These are phyloP conservation scores for Aureobasidium leucospermi DNA, from an alignment of 2,329 filamentous ascomycete genomes.

Conservation along the genomic window DNA sequence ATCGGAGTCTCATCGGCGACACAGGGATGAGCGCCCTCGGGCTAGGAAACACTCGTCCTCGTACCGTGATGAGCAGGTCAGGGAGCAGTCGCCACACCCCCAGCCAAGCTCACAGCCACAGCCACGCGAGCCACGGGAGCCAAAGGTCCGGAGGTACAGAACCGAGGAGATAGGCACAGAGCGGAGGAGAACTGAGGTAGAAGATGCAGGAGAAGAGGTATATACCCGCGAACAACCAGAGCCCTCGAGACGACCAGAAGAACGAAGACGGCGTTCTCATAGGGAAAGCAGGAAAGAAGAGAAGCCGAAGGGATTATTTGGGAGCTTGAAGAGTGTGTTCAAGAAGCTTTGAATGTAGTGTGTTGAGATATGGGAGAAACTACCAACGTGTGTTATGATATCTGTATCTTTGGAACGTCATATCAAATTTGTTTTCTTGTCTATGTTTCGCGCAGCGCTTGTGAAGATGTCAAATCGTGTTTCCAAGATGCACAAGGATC, in stretches of 20 bases:
- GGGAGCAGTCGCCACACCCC: neutral
- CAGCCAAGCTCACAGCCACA: neutral
- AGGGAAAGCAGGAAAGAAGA: neutral
- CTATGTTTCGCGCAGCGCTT: too few species aligned
- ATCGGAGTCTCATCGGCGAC: neutral
- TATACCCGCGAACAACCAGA: neutral
- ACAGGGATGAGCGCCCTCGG: neutral
- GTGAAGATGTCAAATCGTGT: too few species aligned
- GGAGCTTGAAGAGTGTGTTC: neutral
- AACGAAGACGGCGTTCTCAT: neutral
- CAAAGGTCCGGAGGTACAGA: neutral
- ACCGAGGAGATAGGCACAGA: neutral
- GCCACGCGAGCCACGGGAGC: neutral
- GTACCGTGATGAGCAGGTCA: neutral
- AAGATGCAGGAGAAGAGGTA: neutral
- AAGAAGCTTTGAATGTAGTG: neutral
- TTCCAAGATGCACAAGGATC: too few species aligned
- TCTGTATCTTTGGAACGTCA: too few species aligned
- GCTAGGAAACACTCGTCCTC: neutral
- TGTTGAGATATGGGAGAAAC: too few species aligned
- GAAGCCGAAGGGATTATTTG: conserved; percentile 5
- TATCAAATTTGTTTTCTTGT: too few species aligned
- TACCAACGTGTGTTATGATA: too few species aligned
- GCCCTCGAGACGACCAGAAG: neutral
- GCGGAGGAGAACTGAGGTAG: neutral